Conservation (phyloP, 257 asterid species). For the Solanum medicagineum region DNA sequence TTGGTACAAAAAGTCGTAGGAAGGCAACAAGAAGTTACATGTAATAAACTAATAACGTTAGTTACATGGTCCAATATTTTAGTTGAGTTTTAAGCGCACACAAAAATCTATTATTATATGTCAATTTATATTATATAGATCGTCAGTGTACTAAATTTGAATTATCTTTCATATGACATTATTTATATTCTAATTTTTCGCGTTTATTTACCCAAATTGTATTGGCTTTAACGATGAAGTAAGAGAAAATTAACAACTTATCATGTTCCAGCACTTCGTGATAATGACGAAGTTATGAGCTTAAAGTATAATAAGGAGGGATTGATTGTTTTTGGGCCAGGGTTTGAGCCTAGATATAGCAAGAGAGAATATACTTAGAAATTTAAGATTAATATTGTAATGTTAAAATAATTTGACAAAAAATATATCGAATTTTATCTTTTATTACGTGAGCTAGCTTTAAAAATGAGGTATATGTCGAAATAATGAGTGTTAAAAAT, state of each 20-base stretch:
- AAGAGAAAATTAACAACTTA: constrained; percentile 25
- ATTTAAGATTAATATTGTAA: neutral
- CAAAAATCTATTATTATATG: too few relatives aligned
- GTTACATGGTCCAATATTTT: too few relatives aligned
- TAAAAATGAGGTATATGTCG: neutral
- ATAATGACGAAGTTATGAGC: constrained; percentile 24
- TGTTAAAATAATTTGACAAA: neutral
- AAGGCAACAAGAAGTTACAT: neutral
- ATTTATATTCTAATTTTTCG: too few relatives aligned
- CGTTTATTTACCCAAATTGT: too few relatives aligned
- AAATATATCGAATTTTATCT: neutral
- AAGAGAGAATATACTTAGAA: neutral
- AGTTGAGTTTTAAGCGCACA: too few relatives aligned
- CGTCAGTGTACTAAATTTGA: too few relatives aligned
- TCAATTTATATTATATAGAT: too few relatives aligned
- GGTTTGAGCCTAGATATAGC: neutral
- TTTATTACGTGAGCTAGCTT: neutral
- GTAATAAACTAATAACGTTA: too few relatives aligned
- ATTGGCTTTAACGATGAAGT: constrained; percentile 24
- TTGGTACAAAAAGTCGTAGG: neutral
- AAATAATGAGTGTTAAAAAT: neutral
- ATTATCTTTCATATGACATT: too few relatives aligned
- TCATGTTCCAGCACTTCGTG: constrained; percentile 43
- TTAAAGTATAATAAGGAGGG: constrained; percentile 46
- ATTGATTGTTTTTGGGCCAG: neutral